These are phyloP conservation scores for Pouteria glomerata DNA, from an alignment of 148 eudicot genomes.

Conservation along the genomic window DNA sequence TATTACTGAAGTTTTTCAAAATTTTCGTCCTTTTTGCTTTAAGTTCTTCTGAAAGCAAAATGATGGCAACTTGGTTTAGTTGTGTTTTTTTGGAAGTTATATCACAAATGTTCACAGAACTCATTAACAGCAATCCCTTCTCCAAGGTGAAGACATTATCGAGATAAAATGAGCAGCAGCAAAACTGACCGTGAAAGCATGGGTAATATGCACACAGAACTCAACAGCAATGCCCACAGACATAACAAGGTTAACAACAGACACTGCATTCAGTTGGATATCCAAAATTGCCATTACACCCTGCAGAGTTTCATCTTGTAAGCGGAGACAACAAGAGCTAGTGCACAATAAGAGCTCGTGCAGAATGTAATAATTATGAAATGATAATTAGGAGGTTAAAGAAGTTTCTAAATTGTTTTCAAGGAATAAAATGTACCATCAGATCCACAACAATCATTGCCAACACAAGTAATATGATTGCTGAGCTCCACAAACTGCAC, in stretches of 20 bases:
- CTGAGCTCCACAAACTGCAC: slow-evolving; percentile 88
- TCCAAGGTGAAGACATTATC: not conserved
- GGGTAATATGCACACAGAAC: slow-evolving; percentile 98
- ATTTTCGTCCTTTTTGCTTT: no score
- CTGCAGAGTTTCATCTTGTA: slow-evolving; percentile 40
- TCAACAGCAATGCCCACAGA: slow-evolving; percentile 97
- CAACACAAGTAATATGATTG: slow-evolving; percentile 78
- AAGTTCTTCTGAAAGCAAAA: not conserved
- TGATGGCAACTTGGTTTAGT: not conserved
- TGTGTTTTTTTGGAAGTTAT: not conserved
- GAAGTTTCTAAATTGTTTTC: not conserved
- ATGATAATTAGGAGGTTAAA: not conserved
- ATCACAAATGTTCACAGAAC: not conserved
- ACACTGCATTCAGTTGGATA: slow-evolving; percentile 94
- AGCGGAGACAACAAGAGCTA: slow-evolving; percentile 13
- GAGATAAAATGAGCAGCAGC: slow-evolving; percentile 9
- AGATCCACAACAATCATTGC: slow-evolving; percentile 88
- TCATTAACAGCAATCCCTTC: not conserved
- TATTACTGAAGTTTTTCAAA: no score
- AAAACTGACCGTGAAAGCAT: slow-evolving; percentile 89
- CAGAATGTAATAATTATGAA: not conserved
- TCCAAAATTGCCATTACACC: slow-evolving; percentile 92
- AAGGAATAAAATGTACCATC: slow-evolving; percentile 50
- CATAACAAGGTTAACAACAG: slow-evolving; percentile 98
- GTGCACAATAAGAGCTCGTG: not conserved